Evolutionary conservation across 345 rosid species (phyloP).

Genomic region (Rhizophora apiculata): DNA sequence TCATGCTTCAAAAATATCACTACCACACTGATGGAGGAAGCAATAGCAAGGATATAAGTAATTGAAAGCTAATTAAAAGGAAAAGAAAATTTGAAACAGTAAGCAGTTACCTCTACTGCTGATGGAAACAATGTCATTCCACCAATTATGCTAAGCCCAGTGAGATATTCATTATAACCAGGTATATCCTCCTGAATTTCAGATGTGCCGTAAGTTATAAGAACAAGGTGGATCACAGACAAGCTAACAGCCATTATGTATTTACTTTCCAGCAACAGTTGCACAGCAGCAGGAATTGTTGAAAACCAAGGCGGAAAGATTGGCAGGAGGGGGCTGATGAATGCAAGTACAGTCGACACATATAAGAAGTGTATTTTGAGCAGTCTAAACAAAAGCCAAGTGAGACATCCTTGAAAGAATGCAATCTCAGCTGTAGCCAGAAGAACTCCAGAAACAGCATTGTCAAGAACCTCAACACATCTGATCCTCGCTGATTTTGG

Average conservation of each 20-base stretch:
- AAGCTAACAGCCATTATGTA: conserved; percentile 60
- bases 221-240: conserved; percentile 65
- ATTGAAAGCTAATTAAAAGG: conserved; percentile 4
- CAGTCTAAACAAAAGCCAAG: conserved; percentile 89
- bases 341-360: conserved; percentile 77
- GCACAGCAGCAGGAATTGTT: conserved; percentile 73
- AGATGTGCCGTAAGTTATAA: conserved; percentile 75
- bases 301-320: conserved; percentile 89
- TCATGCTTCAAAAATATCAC: too few relatives aligned
- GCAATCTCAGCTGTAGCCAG: conserved; percentile 94
- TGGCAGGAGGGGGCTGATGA: conserved; percentile 70
- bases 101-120: conserved; percentile 69
- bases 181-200: conserved; percentile 94
- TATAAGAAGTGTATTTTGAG: conserved; percentile 78
- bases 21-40: not conserved
- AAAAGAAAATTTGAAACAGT: not conserved
- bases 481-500: conserved; percentile 51
- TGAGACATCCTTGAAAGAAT: conserved; percentile 88
- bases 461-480: conserved; percentile 85
- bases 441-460: conserved; percentile 84
- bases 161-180: conserved; percentile 74
- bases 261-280: conserved; percentile 67
- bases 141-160: conserved; percentile 94
- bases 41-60: not conserved
- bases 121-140: conserved; percentile 95